phyloP scores from a whole-genome alignment of 306 rosid species.

The Crotalaria pallida region DNA sequence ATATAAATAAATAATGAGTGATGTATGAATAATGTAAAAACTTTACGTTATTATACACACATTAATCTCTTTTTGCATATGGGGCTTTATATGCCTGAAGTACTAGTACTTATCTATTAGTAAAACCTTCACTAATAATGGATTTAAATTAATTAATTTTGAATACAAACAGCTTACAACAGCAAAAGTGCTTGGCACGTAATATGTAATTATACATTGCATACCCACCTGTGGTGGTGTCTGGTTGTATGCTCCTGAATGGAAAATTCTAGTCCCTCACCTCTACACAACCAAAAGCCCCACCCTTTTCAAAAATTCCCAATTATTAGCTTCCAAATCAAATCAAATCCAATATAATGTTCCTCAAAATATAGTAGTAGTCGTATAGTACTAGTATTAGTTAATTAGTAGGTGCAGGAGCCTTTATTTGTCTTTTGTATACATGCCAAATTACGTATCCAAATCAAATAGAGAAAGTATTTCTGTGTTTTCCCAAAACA shows the following conservation, averaged over 20 bases:
- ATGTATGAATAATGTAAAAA: too few species aligned
- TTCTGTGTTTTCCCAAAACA: not conserved
- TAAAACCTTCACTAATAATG: too few species aligned
- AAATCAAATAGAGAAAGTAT: not conserved
- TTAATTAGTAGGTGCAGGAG: too few species aligned
- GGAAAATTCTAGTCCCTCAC: not conserved
- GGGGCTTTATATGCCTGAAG: not conserved
- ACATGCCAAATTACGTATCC: not conserved
- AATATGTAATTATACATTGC: not conserved
- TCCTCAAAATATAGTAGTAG: not conserved
- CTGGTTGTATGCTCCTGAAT: not conserved
- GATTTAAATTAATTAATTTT: too few species aligned
- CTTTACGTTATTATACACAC: too few species aligned
- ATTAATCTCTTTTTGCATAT: not conserved
- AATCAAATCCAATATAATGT: not conserved
- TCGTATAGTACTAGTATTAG: too few species aligned
- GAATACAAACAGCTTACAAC: not conserved
- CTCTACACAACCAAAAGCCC: not conserved
- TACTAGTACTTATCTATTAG: too few species aligned
- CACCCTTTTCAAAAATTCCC: not conserved
- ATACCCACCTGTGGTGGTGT: not conserved
- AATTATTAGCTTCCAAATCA: not conserved
- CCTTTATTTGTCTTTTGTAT: too few species aligned
- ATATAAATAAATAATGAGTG: too few species aligned
- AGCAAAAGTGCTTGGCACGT: constrained; percentile 4